Base-by-base conservation (phyloP, 192 early-diverging fungal genomes). In the Coemansia asiatica region DNA sequence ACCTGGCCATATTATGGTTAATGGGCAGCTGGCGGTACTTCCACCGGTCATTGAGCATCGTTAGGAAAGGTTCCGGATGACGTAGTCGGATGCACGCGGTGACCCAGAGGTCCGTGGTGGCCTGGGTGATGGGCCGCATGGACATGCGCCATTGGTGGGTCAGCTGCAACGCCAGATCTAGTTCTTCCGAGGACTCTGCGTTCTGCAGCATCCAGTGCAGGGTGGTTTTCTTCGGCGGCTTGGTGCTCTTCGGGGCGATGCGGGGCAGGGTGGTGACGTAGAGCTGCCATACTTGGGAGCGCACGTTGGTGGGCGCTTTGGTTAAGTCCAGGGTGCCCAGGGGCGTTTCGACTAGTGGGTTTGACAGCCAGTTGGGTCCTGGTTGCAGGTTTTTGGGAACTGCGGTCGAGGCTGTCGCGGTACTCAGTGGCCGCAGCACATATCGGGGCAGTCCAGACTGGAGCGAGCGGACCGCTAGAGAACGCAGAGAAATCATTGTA, bases 11-110 rank as follows among this genome's bases (percentile, higher is more conserved):
- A 19, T 48, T 71, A 9, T 74, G 64, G 6, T 56, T 22, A 13
- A 74, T 63, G 0, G 80, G 80, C 44, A 82, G 31, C 58, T 69
- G 75, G 27, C 75, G 70, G 64, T 76, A 82, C 64, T 64, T 76
- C 80, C 80, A 82, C 6, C 75, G 44, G 44, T 82, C 80, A 62
- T 76, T 50, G 1, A 82, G 33, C 64, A 82, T 64, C 2, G 18
- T 48, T 10, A 77, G 46, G 29, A 71, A 70, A 2, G 61, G 21
- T 19, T 70, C 64, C 5, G 80, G 80, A 5, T 59, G 44, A n/a
- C 69, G 46, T 23, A 69, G 29, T 1, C 73, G 15, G 1, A 75
- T 61, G 28, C 79, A 81, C 15, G 79, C 62, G 27, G 68, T 63
- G 0, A 65, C 62, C 72, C 72, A 75, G 25, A 71, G 35, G 12